Base-by-base conservation (phyloP, 495 filamentous ascomycete species). In the Talaromyces nanjingensis region DNA sequence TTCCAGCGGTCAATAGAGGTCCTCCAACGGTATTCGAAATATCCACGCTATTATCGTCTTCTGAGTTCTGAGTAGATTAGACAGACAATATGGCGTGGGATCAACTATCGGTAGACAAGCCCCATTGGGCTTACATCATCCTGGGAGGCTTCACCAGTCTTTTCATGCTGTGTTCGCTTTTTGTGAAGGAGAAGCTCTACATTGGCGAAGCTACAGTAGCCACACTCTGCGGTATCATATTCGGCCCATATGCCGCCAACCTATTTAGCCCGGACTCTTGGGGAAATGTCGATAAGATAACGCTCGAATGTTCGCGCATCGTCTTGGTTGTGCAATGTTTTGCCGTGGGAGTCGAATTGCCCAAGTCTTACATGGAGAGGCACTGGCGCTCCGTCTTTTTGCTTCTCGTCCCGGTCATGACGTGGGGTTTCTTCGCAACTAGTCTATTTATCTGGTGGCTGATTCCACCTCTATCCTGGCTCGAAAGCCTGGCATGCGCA, bases 321-420 rank as follows among this genome's bases (percentile, higher is more conserved):
- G 96, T 99, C 64, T 84, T 99, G 37, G 96, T 98, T 62, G 96
- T 99, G 42, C 96, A 99, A 81, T 99, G 96, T 81, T 99, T 99
- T 73, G 96, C 96, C 76, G 91, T 99, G 63, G 96, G 96, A 25
- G 96, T 99, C 80, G 96, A 99, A 77, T 83, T 99, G 83, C 96
- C 96, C 57, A 93, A 93, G 76, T 79, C 86, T 47, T 99, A 98
- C 77, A 98, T 99, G 96, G 93, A 97, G 70, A 88, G 87, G 65
- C 96, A 99, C 74, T 99, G 96, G 96, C 88, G 86, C 70, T 97
- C 93, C 5, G 93, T 99, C 64, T 77, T 88, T 3, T 85, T 97
- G 67, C 76, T 99, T 65, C 83, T 99, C 29, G 77, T 97, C 29
- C 96, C 96, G 5, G 94, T 98, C 72, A 99, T 99, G 96, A 92